Evolutionary conservation across 768 basidiomycete species (phyloP).

Genomic region (Dentipellis fragilis): DNA sequence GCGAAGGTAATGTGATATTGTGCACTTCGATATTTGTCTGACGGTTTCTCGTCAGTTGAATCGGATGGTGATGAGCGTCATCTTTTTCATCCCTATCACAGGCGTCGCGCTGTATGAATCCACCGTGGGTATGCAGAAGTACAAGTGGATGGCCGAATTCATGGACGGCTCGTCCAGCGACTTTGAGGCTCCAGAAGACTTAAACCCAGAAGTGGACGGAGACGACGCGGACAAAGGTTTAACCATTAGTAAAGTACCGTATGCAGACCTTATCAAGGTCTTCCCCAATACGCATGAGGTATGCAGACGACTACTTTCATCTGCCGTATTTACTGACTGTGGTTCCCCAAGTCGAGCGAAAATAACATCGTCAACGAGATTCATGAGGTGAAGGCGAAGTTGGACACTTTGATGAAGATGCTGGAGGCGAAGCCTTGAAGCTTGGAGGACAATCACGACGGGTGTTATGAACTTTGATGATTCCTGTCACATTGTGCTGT

Average conservation of each 20-base stretch:
- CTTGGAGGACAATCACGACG: too few species aligned
- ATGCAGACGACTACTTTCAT: conserved; percentile 16
- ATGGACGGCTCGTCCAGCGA: conserved; percentile 48
- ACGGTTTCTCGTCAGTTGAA: conserved; percentile 44
- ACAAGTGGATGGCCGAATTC: conserved; percentile 63
- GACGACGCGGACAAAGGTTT: conserved; percentile 43
- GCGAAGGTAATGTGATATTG: conserved; percentile 32
- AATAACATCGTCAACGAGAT: conserved; percentile 58
- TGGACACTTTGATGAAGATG: conserved; percentile 27
- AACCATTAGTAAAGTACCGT: conserved; percentile 61
- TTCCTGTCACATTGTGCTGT: too few species aligned
- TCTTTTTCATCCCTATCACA: conserved; percentile 78
- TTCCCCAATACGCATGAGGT: conserved; percentile 72
- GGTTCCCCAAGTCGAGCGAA: conserved; percentile 51
- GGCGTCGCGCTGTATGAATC: conserved; percentile 73
- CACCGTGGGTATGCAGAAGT: conserved; percentile 33
- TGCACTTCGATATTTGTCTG: conserved; percentile 5
- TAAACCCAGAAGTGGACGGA: conserved; percentile 53
- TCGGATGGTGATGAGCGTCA: conserved; percentile 58
- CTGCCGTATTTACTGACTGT: background rate
- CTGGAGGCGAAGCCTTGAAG: conserved; percentile 16
- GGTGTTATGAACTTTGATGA: too few species aligned
- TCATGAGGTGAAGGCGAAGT: conserved; percentile 35
- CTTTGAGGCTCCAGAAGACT: conserved; percentile 39
- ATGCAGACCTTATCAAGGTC: conserved; percentile 54